phyloP scores from a whole-genome alignment of 2,329 filamentous ascomycete species.

The Aspergillus sergii region DNA sequence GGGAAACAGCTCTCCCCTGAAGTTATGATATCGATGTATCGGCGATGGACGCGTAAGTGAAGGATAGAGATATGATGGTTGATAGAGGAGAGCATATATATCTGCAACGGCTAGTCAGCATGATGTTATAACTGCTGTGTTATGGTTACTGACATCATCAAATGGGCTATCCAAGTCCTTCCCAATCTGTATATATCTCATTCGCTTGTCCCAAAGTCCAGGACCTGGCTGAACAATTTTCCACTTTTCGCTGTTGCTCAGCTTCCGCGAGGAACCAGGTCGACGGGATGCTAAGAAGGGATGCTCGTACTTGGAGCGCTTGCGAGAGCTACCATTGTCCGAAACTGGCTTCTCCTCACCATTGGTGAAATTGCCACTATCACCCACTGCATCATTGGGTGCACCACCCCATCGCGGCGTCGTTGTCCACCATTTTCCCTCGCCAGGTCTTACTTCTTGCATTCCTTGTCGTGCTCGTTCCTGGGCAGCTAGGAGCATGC shows the following conservation, averaged over 20 bases:
- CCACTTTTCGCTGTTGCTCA: slow-evolving; percentile 55
- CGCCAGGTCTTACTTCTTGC: slow-evolving; percentile 52
- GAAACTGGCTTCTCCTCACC: slow-evolving; percentile 29
- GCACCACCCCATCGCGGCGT: slow-evolving; percentile 60
- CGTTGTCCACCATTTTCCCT: slow-evolving; percentile 64
- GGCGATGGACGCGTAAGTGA: slow-evolving; percentile 58
- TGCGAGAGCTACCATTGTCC: slow-evolving; percentile 37
- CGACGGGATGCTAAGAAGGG: slow-evolving; percentile 35
- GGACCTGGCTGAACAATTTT: slow-evolving; percentile 54
- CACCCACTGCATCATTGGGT: slow-evolving; percentile 37
- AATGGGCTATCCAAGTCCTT: slow-evolving; percentile 50
- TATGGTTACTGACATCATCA: slow-evolving; percentile 53
- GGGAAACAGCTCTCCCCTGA: slow-evolving; percentile 41
- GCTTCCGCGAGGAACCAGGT: slow-evolving; percentile 41
- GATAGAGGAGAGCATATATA: slow-evolving; percentile 64
- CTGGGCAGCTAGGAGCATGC: slow-evolving; percentile 60
- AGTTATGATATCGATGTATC: slow-evolving; percentile 59
- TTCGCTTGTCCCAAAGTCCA: slow-evolving; percentile 59
- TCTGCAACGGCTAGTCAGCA: slow-evolving; percentile 38
- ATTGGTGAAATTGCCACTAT: slow-evolving; percentile 28
- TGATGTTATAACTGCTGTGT: neutral
- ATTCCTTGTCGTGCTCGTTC: slow-evolving; percentile 61
- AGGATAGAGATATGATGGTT: slow-evolving; percentile 65
- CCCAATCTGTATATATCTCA: slow-evolving; percentile 60
- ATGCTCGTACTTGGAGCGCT: slow-evolving; percentile 41